phyloP scores from a whole-genome alignment of 345 rosid genomes.

The Melaleuca quinquenervia region DNA sequence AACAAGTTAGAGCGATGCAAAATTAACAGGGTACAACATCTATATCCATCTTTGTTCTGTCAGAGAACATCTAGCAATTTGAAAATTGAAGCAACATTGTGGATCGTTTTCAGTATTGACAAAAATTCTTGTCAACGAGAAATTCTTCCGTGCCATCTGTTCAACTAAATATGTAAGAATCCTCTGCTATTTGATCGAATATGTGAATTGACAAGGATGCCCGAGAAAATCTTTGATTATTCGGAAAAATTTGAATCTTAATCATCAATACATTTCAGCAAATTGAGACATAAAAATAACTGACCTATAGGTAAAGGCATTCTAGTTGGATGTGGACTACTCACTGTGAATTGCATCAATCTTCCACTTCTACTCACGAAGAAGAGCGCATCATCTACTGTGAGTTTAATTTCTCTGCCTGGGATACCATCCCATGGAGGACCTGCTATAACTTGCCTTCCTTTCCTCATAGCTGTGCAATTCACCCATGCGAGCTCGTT shows the following conservation, averaged over 20 bases:
- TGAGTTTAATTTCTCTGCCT: constrained; percentile 32
- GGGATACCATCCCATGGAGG: constrained; percentile 60
- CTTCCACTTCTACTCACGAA: constrained; percentile 53
- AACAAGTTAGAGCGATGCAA: neutral
- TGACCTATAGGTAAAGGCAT: neutral
- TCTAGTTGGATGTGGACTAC: constrained; percentile 8
- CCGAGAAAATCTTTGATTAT: neutral
- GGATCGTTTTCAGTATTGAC: neutral
- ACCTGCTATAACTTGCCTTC: constrained; percentile 39
- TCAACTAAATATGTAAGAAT: neutral
- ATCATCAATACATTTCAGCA: neutral
- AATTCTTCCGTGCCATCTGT: neutral
- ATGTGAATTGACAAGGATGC: neutral
- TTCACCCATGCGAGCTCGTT: constrained; percentile 44
- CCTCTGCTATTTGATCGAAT: neutral
- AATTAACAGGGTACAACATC: neutral
- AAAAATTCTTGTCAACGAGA: neutral
- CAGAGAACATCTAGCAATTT: neutral
- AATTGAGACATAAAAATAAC: neutral
- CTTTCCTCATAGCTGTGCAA: constrained; percentile 52
- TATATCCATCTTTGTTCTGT: neutral
- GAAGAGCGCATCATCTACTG: constrained; percentile 53
- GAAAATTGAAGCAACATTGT: neutral
- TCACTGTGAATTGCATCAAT: constrained; percentile 51
- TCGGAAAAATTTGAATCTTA: neutral